phyloP scores from a whole-genome alignment of 176 grass and related monocot genomes.

The Avena atlantica region DNA sequence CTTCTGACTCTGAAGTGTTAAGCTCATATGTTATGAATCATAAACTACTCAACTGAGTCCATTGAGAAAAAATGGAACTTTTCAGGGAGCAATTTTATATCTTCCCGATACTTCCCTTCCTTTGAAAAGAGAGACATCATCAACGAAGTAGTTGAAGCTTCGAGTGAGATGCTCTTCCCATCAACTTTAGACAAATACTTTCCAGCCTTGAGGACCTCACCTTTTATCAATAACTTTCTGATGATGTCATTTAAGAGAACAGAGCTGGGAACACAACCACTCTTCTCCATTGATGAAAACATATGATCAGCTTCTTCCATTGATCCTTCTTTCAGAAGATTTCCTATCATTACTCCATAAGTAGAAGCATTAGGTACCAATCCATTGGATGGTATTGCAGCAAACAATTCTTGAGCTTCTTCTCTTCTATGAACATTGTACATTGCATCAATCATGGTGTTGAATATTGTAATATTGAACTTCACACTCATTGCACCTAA shows the following conservation, averaged over 20 bases:
- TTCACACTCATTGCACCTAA: not conserved
- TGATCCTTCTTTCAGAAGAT: constrained; percentile 12
- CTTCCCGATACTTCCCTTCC: not conserved
- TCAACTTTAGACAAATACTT: constrained; percentile 3
- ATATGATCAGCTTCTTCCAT: not conserved
- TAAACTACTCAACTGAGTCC: not conserved
- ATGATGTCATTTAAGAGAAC: not conserved
- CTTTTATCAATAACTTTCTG: not conserved
- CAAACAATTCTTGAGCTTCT: not conserved
- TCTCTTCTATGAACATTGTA: not conserved
- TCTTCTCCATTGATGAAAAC: constrained; percentile 1
- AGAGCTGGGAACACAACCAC: not conserved
- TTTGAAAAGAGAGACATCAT: not conserved
- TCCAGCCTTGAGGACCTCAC: not conserved
- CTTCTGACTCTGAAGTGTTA: not conserved
- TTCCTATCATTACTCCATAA: not conserved
- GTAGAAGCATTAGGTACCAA: constrained; percentile 1
- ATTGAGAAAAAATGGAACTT: not conserved
- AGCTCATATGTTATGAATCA: not conserved
- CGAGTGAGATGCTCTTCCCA: not conserved
- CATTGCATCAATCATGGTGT: not conserved
- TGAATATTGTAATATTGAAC: not conserved
- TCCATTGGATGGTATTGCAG: not conserved
- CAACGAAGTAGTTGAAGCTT: constrained; percentile 11
- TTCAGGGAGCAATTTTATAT: not conserved